Base-by-base conservation (phyloP, 2,329 filamentous ascomycete genomes). In the Curvularia spicifera region DNA sequence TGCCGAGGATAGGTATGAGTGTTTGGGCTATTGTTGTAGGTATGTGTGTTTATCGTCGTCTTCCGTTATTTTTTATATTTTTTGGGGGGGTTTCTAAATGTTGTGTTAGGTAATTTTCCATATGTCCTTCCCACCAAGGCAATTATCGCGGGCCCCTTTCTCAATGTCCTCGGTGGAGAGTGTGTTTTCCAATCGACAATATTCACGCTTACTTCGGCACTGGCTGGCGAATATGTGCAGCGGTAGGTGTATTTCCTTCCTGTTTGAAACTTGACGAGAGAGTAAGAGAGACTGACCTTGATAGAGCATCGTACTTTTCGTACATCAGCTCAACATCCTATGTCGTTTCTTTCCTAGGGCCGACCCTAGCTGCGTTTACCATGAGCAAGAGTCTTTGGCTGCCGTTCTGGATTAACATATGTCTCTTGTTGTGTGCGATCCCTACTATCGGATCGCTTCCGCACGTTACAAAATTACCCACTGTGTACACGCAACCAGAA, bases 101-200 rank as follows among this genome's bases (percentile, higher is more conserved):
- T 5, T 42, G n/a, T 33, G 9, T 6, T 24, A 71, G 74, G 74
- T 4, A 61, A 71, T 42, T 70, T 66, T 50, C 39, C 59, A 13
- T 53, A 66, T 26, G 29, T 69, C 10, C 48, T 78, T 3, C 72
- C 72, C 1, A 71, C 71, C 0, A 68, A 70, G 35, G 63, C 70
- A 1, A 75, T 78, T 31, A 63, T 77, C 28, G 63, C 62, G 0
- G 68, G 69, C 0, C 74, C 75, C 0, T 70, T 76, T 20, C 59
- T 76, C 13, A 64, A 70, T 12, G 44, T 77, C 0, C 47, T 78
- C 5, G 75, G 76, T 5, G 71, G 73, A 2, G 73, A 77, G 46
- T 78, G 75, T 45, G 75, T 77, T 2, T 71, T 78, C 37, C 67
- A 70, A 18, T 76, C 75, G 0, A 73, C 73, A 1, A 59, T 76